Evolutionary conservation across 441 rosid genomes (phyloP).

Genomic region (Iberis amara): DNA sequence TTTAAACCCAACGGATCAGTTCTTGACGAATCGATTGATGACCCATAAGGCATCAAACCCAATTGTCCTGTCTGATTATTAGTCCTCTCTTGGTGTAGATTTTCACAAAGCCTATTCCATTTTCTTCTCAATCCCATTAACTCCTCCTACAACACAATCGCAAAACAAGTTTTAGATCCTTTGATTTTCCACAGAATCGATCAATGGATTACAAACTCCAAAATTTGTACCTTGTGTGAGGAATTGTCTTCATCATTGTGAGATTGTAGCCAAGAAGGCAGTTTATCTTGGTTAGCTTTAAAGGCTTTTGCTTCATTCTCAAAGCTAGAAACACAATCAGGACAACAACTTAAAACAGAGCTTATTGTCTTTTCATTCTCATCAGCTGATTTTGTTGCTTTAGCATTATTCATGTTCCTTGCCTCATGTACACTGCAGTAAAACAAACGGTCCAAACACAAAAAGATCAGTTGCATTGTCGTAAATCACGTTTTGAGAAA

Average conservation of each 20-base stretch:
- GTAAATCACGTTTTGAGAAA: constrained; percentile 15
- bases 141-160: constrained; percentile 43
- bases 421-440: constrained; percentile 55
- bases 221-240: constrained; percentile 42
- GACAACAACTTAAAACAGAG: constrained; percentile 49
- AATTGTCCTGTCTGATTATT: constrained; percentile 23
- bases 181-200: neutral
- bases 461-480: constrained; percentile 8
- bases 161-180: neutral
- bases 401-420: constrained; percentile 30
- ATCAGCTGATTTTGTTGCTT: constrained; percentile 42
- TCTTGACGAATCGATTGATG: constrained; percentile 44
- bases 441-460: constrained; percentile 17
- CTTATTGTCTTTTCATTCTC: constrained; percentile 29
- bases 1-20: constrained; percentile 37
- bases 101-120: constrained; percentile 59
- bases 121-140: constrained; percentile 47
- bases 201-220: neutral
- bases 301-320: constrained; percentile 59
- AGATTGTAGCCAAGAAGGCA: constrained; percentile 69
- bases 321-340: constrained; percentile 57
- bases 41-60: constrained; percentile 32
- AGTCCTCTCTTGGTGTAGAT: constrained; percentile 31
- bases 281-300: constrained; percentile 42
- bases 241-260: constrained; percentile 34